phyloP scores from a whole-genome alignment of 2,329 filamentous ascomycete genomes.

The Paradendryphiella salina region DNA sequence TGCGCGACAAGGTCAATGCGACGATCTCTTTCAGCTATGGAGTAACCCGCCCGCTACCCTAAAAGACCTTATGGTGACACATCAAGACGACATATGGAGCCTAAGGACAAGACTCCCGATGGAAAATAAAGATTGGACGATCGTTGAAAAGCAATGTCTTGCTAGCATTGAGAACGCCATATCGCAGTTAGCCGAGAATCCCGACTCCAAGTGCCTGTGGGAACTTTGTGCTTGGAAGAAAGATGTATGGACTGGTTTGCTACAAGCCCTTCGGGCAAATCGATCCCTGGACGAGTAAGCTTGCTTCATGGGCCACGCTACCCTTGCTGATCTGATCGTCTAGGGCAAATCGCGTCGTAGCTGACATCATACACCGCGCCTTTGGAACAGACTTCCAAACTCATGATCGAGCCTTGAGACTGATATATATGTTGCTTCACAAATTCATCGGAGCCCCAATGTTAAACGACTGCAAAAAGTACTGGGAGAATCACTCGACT shows the following conservation, averaged over 20 bases:
- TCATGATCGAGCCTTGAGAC: constrained; percentile 20
- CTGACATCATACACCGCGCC: constrained; percentile 12
- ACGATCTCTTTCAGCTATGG: constrained; percentile 36
- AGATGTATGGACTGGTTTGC: constrained; percentile 25
- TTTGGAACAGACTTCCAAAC: constrained; percentile 15
- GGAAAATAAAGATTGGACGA: constrained; percentile 18
- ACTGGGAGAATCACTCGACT: constrained; percentile 26
- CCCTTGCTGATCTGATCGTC: background rate
- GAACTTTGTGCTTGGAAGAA: constrained; percentile 25
- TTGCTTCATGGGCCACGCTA: background rate
- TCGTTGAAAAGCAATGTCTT: constrained; percentile 24
- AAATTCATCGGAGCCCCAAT: constrained; percentile 12
- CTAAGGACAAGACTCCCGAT: constrained; percentile 19
- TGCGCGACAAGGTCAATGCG: constrained; percentile 25
- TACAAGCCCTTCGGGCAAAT: constrained; percentile 17
- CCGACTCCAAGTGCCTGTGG: constrained; percentile 9
- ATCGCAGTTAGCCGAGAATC: constrained; percentile 2
- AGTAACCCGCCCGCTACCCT: constrained; percentile 21
- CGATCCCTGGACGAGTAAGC: constrained; percentile 19
- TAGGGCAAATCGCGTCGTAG: constrained; percentile 13
- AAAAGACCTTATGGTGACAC: constrained; percentile 24
- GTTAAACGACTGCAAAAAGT: constrained; percentile 25
- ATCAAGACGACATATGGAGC: constrained; percentile 29
- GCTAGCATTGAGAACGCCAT: constrained; percentile 18
- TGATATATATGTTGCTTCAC: constrained; percentile 23